Evolutionary conservation across 2,329 filamentous ascomycete genomes (phyloP).

Genomic region (Aspergillus jensenii): DNA sequence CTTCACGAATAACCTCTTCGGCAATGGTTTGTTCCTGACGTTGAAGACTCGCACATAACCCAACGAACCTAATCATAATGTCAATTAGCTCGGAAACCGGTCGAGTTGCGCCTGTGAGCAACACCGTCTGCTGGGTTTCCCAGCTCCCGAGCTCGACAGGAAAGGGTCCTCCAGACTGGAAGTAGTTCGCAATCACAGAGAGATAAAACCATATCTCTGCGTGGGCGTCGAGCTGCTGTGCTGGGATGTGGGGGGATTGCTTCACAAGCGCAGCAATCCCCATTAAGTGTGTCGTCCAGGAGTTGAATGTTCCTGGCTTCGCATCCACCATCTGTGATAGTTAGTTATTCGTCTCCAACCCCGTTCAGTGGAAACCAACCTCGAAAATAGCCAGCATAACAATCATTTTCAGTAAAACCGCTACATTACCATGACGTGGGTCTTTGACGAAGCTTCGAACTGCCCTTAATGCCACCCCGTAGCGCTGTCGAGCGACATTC

Average conservation of each 20-base stretch:
- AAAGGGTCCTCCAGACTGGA: slow-evolving; percentile 11
- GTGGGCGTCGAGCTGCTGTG: background rate
- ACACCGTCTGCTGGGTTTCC: slow-evolving; percentile 6
- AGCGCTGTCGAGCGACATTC: slow-evolving; percentile 21
- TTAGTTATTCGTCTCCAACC: background rate
- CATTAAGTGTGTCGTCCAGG: slow-evolving; percentile 24
- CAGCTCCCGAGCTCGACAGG: slow-evolving; percentile 16
- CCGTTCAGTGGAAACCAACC: slow-evolving; percentile 13
- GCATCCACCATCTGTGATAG: slow-evolving; percentile 22
- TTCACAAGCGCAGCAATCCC: slow-evolving; percentile 21
- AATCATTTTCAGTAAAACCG: slow-evolving; percentile 17
- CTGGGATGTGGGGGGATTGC: slow-evolving; percentile 1
- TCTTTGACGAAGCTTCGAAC: slow-evolving; percentile 6
- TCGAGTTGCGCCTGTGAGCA: background rate
- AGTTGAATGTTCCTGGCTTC: slow-evolving; percentile 10
- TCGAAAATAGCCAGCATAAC: slow-evolving; percentile 23
- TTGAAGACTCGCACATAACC: slow-evolving; percentile 4
- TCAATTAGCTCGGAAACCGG: slow-evolving; percentile 19
- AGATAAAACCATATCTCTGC: slow-evolving; percentile 13
- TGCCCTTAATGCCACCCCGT: slow-evolving; percentile 18
- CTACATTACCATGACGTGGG: background rate
- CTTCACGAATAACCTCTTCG: slow-evolving; percentile 2
- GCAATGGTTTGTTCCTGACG: background rate
- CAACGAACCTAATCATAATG: slow-evolving; percentile 22
- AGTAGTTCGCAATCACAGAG: slow-evolving; percentile 19